Evolutionary conservation across 2,329 filamentous ascomycete species (phyloP).

Genomic region (Ceratocystis cacaofunesta): DNA sequence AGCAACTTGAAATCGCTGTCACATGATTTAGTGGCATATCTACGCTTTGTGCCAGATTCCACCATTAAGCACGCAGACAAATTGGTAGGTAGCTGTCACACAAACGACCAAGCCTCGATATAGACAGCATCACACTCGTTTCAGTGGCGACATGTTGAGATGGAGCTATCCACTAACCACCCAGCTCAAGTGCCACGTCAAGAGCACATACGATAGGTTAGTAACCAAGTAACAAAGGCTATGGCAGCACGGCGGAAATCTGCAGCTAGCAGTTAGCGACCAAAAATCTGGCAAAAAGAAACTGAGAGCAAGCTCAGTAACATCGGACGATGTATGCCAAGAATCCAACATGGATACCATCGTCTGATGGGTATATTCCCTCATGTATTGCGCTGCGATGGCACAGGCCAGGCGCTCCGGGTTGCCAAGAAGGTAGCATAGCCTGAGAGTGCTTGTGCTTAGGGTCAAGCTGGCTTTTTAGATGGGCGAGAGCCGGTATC

Average conservation of each 20-base stretch:
- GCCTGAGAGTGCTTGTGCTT: neutral
- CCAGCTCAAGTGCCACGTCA: neutral
- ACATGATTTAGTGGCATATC: neutral
- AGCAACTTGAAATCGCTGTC: neutral
- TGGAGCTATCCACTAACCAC: neutral
- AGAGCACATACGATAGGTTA: neutral
- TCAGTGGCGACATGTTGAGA: slow-evolving; percentile 3
- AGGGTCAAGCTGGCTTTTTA: neutral
- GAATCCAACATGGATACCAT: neutral
- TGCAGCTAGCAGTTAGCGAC: neutral
- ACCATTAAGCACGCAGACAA: neutral
- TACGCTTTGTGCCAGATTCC: too few species aligned
- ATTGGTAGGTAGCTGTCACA: neutral
- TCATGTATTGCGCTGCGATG: neutral
- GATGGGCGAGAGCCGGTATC: slow-evolving; percentile 4
- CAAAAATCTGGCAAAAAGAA: neutral
- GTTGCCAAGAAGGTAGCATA: neutral
- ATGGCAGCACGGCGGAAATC: neutral
- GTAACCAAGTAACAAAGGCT: neutral
- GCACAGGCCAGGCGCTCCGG: slow-evolving; percentile 1
- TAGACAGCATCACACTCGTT: neutral
- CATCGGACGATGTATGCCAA: neutral
- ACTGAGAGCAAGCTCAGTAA: neutral
- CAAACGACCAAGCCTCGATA: neutral
- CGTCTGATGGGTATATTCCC: slow-evolving; percentile 4